phyloP scores from a whole-genome alignment of 2,329 filamentous ascomycete genomes.

The Claviceps paspali region DNA sequence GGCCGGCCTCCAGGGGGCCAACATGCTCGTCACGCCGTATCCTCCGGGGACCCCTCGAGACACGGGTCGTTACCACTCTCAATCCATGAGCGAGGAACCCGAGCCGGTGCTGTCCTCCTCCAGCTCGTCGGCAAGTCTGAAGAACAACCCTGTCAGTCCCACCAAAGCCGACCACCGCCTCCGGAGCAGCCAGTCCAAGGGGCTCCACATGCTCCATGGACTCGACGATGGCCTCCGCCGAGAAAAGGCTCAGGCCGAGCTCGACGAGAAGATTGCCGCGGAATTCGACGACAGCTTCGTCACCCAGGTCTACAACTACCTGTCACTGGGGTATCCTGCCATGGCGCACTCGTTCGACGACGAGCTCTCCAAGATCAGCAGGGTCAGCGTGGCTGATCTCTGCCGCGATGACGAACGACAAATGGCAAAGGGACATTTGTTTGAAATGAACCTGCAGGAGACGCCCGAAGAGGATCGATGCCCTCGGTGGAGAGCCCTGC shows the following conservation, averaged over 20 bases:
- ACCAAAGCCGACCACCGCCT: slow-evolving; percentile 13
- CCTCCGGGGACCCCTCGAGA: slow-evolving; percentile 26
- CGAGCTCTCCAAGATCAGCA: slow-evolving; percentile 70
- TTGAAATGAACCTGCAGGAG: slow-evolving; percentile 32
- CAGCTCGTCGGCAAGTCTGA: slow-evolving; percentile 8
- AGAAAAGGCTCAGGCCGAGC: slow-evolving; percentile 34
- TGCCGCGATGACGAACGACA: slow-evolving; percentile 50
- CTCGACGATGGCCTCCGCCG: slow-evolving; percentile 34
- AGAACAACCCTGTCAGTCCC: slow-evolving; percentile 6
- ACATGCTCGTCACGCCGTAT: slow-evolving; percentile 35
- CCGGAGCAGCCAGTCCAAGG: slow-evolving; percentile 22
- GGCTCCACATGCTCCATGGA: slow-evolving; percentile 33
- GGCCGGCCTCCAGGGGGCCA: slow-evolving; percentile 28
- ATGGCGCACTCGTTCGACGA: slow-evolving; percentile 71
- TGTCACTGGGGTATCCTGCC: slow-evolving; percentile 81
- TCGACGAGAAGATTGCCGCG: slow-evolving; percentile 35
- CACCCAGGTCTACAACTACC: slow-evolving; percentile 93
- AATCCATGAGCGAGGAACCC: slow-evolving; percentile 26
- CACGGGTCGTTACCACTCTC: slow-evolving; percentile 25
- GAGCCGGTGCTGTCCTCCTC: slow-evolving; percentile 13
- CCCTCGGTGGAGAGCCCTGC: slow-evolving; percentile 69
- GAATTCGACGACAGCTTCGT: slow-evolving; percentile 79
- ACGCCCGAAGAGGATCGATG: slow-evolving; percentile 36
- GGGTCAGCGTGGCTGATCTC: slow-evolving; percentile 53
- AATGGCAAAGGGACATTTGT: slow-evolving; percentile 58